Percentiles rank a stretch among this genome's conserved stretches.
Conservation (phyloP, 164 flowering plant genomes). For the Aristolochia californica region DNA sequence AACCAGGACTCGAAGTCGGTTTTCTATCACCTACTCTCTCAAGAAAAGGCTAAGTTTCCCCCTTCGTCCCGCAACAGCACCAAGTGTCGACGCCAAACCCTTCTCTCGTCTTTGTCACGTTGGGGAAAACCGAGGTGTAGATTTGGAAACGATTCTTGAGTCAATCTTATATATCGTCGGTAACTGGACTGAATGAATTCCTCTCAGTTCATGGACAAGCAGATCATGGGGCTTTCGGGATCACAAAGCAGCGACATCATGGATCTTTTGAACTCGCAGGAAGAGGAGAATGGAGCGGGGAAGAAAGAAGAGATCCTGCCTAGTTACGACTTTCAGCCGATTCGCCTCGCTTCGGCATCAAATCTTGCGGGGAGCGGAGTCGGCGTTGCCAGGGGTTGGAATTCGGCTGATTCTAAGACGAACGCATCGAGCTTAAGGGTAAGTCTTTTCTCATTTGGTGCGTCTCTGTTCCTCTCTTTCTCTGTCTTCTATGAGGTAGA, state of each 20-base stretch:
- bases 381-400: constrained; percentile 43
- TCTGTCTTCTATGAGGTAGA: neutral
- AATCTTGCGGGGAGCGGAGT: constrained; percentile 21
- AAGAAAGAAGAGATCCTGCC: constrained; percentile 61
- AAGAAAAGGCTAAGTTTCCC: too few species aligned
- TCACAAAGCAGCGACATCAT: constrained; percentile 39
- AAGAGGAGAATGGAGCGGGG: constrained; percentile 14
- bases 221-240: constrained; percentile 74
- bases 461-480: neutral
- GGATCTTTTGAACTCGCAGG: constrained; percentile 38
- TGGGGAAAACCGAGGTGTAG: too few species aligned
- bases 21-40: too few species aligned
- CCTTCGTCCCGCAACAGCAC: too few species aligned
- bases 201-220: constrained; percentile 79
- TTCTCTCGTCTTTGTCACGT: too few species aligned
- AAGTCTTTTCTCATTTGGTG: constrained; percentile 1
- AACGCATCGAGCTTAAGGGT: constrained; percentile 26
- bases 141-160: too few species aligned
- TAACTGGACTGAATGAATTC: constrained; percentile 39
- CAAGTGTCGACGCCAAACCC: too few species aligned
- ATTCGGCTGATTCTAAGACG: constrained; percentile 35
- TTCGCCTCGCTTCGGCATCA: constrained; percentile 28
- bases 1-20: too few species aligned
- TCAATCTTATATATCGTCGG: too few species aligned
- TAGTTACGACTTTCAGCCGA: constrained; percentile 81